A percentile compares a stretch with the other conserved stretches of the same genome.
Conservation (phyloP, 1,284 basidiomycete species). For the Gymnopus androsaceus region DNA sequence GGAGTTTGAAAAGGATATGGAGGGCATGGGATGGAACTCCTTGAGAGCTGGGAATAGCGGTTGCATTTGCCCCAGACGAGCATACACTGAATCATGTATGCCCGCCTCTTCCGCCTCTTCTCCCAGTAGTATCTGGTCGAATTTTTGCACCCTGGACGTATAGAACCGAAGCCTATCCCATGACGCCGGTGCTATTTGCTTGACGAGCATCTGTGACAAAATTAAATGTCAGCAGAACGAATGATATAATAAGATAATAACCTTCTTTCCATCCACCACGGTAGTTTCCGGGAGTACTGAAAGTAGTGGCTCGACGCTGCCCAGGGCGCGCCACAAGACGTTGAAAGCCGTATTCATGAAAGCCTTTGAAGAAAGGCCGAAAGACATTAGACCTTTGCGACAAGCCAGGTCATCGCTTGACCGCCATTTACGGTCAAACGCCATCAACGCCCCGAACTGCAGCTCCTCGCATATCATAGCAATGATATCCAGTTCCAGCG, state of each 20-base stretch:
- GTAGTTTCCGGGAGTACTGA: constrained; percentile 7
- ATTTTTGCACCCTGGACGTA: constrained; percentile 4
- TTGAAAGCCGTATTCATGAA: constrained; percentile 3
- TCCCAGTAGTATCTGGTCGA: neutral
- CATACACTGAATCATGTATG: constrained; percentile 4
- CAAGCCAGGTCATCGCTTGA: neutral
- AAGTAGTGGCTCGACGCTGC: constrained; percentile 1
- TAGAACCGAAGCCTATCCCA: constrained; percentile 7
- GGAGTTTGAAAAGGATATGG: constrained; percentile 1
- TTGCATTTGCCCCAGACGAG: constrained; percentile 2
- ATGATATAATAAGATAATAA: neutral
- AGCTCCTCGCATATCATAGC: constrained; percentile 3
- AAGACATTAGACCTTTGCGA: constrained; percentile 1
- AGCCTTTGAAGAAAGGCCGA: constrained; percentile 1
- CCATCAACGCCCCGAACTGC: constrained; percentile 1
- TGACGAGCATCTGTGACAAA: constrained; percentile 1
- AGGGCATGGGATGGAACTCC: neutral
- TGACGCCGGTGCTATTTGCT: neutral
- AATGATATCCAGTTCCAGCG: neutral
- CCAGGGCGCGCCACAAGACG: neutral
- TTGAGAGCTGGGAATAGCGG: neutral
- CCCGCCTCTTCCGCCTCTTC: neutral
- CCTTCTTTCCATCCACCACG: constrained; percentile 1
- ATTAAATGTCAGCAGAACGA: neutral
- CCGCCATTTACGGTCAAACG: constrained; percentile 1